Conservation (phyloP, 495 filamentous ascomycete species). For the Penicillium atrosanguineum region DNA sequence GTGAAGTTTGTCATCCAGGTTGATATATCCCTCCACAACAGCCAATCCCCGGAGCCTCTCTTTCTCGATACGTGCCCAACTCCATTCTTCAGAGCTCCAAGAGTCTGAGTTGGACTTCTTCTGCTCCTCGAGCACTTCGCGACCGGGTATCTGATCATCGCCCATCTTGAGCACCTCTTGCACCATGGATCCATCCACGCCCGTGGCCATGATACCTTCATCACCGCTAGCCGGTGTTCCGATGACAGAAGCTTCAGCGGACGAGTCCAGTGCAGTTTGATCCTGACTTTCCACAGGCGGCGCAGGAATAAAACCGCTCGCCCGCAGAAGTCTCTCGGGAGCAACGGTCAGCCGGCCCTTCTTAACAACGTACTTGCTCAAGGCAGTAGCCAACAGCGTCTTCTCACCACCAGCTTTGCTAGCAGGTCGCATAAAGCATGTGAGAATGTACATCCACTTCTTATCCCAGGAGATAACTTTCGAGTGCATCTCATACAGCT, state of each 20-base stretch:
- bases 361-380: constrained; percentile 91
- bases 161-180: constrained; percentile 36
- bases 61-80: constrained; percentile 55
- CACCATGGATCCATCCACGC: constrained; percentile 36
- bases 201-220: constrained; percentile 33
- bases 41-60: constrained; percentile 54
- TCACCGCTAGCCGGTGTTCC: constrained; percentile 32
- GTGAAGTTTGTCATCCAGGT: constrained; percentile 47
- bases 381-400: constrained; percentile 66
- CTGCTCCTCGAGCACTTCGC: constrained; percentile 28
- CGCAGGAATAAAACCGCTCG: constrained; percentile 60
- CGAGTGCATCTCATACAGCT: constrained; percentile 65
- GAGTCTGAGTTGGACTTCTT: constrained; percentile 33
- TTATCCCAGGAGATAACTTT: constrained; percentile 70
- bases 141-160: constrained; percentile 27
- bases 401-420: constrained; percentile 43
- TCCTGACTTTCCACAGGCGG: constrained; percentile 15
- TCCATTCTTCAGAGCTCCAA: constrained; percentile 46
- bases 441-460: constrained; percentile 80
- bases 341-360: constrained; percentile 80
- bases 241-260: constrained; percentile 32
- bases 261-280: constrained; percentile 11
- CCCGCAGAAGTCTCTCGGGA: constrained; percentile 70
- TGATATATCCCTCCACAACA: constrained; percentile 50
- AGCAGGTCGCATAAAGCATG: constrained; percentile 62